Percentiles rank a stretch among this genome's conserved stretches.
phyloP scores from a whole-genome alignment of 2,329 filamentous ascomycete species.

The Juglanconis juglandina region DNA sequence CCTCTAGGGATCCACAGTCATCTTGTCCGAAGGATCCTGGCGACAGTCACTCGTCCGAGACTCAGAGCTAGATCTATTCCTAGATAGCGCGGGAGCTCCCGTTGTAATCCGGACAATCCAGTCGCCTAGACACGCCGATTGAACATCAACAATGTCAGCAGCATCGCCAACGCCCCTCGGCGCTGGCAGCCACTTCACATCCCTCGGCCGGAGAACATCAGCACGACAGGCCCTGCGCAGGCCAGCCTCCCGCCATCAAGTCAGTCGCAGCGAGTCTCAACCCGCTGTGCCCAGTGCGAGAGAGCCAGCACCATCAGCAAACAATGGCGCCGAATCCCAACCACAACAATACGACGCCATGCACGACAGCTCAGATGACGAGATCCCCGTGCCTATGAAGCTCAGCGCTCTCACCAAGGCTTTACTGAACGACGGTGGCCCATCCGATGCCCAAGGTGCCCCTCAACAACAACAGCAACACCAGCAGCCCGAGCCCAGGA shows the following conservation, averaged over 20 bases:
- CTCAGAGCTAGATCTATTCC: background rate
- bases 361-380: slow-evolving; percentile 90
- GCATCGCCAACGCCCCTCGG: slow-evolving; percentile 55
- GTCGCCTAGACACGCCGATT: background rate
- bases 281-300: slow-evolving; percentile 27
- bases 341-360: slow-evolving; percentile 48
- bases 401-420: slow-evolving; percentile 91
- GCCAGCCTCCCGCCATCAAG: slow-evolving; percentile 42
- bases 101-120: background rate
- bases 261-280: slow-evolving; percentile 46
- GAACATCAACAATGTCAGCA: slow-evolving; percentile 43
- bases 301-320: slow-evolving; percentile 10
- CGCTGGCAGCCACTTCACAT: slow-evolving; percentile 41
- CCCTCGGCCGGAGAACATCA: slow-evolving; percentile 50
- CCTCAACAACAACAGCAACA: background rate
- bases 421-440: slow-evolving; percentile 63
- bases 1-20: slow-evolving; percentile 12
- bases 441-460: slow-evolving; percentile 40
- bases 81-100: too few species aligned
- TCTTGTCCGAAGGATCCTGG: slow-evolving; percentile 14
- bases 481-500: slow-evolving; percentile 37
- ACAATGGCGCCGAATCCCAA: slow-evolving; percentile 29
- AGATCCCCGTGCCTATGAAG: slow-evolving; percentile 87
- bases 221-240: slow-evolving; percentile 54
- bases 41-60: background rate